Base-by-base conservation (phyloP, 768 basidiomycete species). In the Hypholoma sublateritium region DNA sequence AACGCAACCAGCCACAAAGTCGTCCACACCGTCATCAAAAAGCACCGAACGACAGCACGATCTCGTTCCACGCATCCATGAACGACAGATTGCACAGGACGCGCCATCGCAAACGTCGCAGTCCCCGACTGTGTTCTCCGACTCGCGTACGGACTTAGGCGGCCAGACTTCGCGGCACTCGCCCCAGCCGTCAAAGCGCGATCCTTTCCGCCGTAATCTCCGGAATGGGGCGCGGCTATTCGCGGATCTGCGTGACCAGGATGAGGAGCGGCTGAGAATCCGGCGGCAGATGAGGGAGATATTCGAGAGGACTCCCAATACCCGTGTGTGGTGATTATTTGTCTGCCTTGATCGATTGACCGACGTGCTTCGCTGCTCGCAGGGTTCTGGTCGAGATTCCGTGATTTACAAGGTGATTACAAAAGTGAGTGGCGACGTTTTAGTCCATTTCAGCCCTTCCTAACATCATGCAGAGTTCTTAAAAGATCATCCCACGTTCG, bases 221-320 rank as follows among this genome's bases (percentile, higher is more conserved):
- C 35, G 65, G 53, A 74, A 69, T 41, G 73, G 80, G 65, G 70
- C 75, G 50, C 83, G 82, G 60, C 83, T 85, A 58, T 79, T 70
- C 60, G 72, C 66, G 5, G 74, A n/a, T n/a, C n/a, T n/a, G 74
- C 62, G 69, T 73, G 86, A 85, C 88, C 63, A n/a, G n/a, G n/a
- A n/a, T n/a, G n/a, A n/a, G n/a, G n/a, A n/a, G n/a, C n/a, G n/a
- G n/a, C n/a, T n/a, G n/a, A n/a, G n/a, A n/a, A n/a, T n/a, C n/a
- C n/a, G n/a, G n/a, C n/a, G n/a, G n/a, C n/a, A n/a, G n/a, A n/a
- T n/a, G n/a, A n/a, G n/a, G n/a, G n/a, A n/a, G n/a, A n/a, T n/a
- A n/a, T n/a, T n/a, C n/a, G n/a, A n/a, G n/a, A n/a, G n/a, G n/a
- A n/a, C n/a, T n/a, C n/a, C n/a, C n/a, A n/a, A n/a, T n/a, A n/a